Conservation (phyloP, 257 asterid species). For the Leptodermis oblonga region DNA sequence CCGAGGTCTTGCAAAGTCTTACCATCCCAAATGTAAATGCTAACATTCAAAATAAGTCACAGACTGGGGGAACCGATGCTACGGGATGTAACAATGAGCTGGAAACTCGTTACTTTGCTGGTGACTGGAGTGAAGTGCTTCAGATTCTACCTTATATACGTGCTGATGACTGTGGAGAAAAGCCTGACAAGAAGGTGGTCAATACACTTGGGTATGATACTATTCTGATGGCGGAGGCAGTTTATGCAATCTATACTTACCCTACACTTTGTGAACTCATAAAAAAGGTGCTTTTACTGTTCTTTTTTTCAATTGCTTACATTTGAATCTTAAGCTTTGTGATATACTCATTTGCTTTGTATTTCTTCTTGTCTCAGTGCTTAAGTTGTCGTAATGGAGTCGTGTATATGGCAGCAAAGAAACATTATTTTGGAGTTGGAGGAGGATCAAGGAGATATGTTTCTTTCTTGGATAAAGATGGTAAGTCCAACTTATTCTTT, state of each 20-base stretch:
- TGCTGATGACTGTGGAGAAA: constrained; percentile 21
- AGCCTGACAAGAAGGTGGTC: constrained; percentile 16
- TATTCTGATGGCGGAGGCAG: constrained; percentile 97
- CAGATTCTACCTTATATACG: constrained; percentile 39
- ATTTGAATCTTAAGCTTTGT: background rate
- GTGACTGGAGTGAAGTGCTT: constrained; percentile 89
- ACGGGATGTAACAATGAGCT: constrained; percentile 17
- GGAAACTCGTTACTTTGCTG: constrained; percentile 78
- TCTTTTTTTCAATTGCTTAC: constrained; percentile 5
- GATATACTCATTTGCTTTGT: constrained; percentile 14
- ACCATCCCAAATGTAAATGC: constrained; percentile 83
- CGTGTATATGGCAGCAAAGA: constrained; percentile 95
- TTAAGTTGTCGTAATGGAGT: constrained; percentile 52
- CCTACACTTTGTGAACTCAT: constrained; percentile 63
- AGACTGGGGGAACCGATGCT: constrained; percentile 15
- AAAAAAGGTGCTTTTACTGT: constrained; percentile 48
- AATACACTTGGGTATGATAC: constrained; percentile 54
- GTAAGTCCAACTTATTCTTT: constrained; percentile 36
- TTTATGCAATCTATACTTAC: constrained; percentile 70
- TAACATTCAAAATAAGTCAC: constrained; percentile 41
- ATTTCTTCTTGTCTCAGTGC: constrained; percentile 42
- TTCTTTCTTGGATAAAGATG: constrained; percentile 72
- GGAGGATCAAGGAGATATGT: constrained; percentile 90
- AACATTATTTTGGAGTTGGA: constrained; percentile 92
- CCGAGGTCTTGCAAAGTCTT: constrained; percentile 75